phyloP scores from a whole-genome alignment of 2,329 filamentous ascomycete genomes.

The Colletotrichum sp. region DNA sequence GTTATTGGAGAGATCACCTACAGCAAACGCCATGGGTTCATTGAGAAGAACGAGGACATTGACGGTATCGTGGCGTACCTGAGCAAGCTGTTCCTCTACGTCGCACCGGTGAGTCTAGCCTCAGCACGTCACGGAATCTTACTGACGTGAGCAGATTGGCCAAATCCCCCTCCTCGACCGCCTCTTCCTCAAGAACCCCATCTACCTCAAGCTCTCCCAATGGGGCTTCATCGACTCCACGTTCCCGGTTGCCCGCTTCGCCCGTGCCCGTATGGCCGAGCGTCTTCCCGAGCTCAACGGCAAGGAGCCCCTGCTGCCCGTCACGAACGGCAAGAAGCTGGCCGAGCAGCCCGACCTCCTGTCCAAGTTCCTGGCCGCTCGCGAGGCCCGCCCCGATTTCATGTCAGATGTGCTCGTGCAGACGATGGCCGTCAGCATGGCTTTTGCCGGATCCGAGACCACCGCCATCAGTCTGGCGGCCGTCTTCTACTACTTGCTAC shows the following conservation, averaged over 20 bases:
- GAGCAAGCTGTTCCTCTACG: constrained; percentile 70
- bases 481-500: constrained; percentile 77
- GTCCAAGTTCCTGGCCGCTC: constrained; percentile 74
- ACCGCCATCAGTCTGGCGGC: constrained; percentile 76
- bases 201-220: constrained; percentile 71
- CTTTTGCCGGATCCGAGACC: constrained; percentile 78
- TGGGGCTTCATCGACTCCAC: constrained; percentile 71
- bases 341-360: constrained; percentile 63
- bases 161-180: constrained; percentile 77
- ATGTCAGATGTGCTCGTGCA: constrained; percentile 74
- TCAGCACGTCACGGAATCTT: background rate
- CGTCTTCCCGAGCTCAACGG: constrained; percentile 55
- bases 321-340: constrained; percentile 38
- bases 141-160: constrained; percentile 57
- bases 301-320: constrained; percentile 40
- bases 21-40: constrained; percentile 75
- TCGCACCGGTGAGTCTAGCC: constrained; percentile 64
- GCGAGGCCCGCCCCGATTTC: constrained; percentile 70
- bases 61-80: constrained; percentile 75
- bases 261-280: constrained; percentile 69
- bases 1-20: constrained; percentile 82
- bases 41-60: constrained; percentile 77
- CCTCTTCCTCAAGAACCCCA: constrained; percentile 75
- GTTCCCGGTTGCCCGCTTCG: constrained; percentile 77
- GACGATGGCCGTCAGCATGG: constrained; percentile 75